A percentile compares a stretch with the other conserved stretches of the same genome.
Evolutionary conservation across 2,329 filamentous ascomycete genomes (phyloP).

Genomic region (Colletotrichum noveboracense): DNA sequence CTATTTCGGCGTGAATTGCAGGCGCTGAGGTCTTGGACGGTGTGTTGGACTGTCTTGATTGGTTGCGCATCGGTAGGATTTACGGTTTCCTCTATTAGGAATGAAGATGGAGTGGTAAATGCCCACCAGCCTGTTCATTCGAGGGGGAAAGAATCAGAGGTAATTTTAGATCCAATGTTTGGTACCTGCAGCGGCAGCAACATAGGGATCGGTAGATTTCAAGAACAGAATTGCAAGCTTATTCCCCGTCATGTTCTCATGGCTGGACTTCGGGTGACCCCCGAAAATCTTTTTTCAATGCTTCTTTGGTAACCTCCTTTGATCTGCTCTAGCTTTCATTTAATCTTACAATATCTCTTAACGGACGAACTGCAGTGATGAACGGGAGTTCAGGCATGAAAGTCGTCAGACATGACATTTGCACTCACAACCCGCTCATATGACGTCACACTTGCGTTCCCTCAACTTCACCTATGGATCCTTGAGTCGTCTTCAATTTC

Average conservation of each 20-base stretch:
- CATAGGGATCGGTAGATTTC: background rate
- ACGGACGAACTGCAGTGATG: background rate
- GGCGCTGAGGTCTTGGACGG: background rate
- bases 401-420: background rate
- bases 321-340: fast-evolving
- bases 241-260: background rate
- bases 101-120: background rate
- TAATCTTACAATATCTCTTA: fast-evolving
- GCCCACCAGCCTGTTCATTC: background rate
- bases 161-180: background rate
- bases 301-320: background rate
- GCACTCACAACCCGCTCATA: background rate
- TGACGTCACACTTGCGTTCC: background rate
- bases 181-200: background rate
- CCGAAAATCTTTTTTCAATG: background rate
- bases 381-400: background rate
- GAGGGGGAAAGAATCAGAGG: background rate
- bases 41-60: background rate
- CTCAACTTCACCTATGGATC: background rate
- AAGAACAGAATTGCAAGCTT: background rate
- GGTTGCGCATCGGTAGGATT: background rate
- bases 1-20: background rate
- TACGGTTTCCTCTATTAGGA: background rate
- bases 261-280: background rate
- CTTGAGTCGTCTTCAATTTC: background rate